A percentile compares a stretch with the other conserved stretches of the same genome.
Evolutionary conservation across 768 basidiomycete genomes (phyloP).

Genomic region (Rhodotorula taiwanensis): DNA sequence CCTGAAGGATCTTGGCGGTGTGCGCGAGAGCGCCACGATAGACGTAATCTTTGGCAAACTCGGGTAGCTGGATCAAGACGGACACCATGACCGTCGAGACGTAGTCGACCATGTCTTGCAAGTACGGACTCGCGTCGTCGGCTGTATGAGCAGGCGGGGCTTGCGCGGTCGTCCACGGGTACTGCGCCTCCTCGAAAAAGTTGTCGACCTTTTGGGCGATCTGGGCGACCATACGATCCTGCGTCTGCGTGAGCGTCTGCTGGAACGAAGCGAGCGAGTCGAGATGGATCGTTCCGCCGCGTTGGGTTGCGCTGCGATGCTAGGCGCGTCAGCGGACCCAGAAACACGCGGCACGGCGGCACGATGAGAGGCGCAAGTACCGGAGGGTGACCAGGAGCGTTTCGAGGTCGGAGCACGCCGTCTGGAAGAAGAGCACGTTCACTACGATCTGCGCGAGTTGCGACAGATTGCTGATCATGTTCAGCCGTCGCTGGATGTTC

Average conservation of each 20-base stretch:
- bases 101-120: slow-evolving; percentile 93
- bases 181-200: slow-evolving; percentile 91
- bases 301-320: slow-evolving; percentile 62
- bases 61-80: slow-evolving; percentile 62
- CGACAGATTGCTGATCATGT: slow-evolving; percentile 67
- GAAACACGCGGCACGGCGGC: neutral
- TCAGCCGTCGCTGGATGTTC: slow-evolving; percentile 65
- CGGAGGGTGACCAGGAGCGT: slow-evolving; percentile 74
- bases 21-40: slow-evolving; percentile 83
- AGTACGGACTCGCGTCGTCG: slow-evolving; percentile 75
- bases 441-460: slow-evolving; percentile 89
- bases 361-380: no score
- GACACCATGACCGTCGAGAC: slow-evolving; percentile 86
- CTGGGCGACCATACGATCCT: slow-evolving; percentile 67
- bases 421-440: slow-evolving; percentile 85
- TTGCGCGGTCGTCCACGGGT: slow-evolving; percentile 68
- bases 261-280: slow-evolving; percentile 55
- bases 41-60: slow-evolving; percentile 71
- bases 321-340: neutral
- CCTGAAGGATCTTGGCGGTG: slow-evolving; percentile 81
- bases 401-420: slow-evolving; percentile 75
- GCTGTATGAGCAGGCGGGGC: slow-evolving; percentile 47
- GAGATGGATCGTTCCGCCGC: slow-evolving; percentile 59
- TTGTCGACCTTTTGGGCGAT: slow-evolving; percentile 89
- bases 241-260: slow-evolving; percentile 60